Base-by-base conservation (phyloP, 192 early-diverging fungal species). In the Rhizophagus prolifer region DNA sequence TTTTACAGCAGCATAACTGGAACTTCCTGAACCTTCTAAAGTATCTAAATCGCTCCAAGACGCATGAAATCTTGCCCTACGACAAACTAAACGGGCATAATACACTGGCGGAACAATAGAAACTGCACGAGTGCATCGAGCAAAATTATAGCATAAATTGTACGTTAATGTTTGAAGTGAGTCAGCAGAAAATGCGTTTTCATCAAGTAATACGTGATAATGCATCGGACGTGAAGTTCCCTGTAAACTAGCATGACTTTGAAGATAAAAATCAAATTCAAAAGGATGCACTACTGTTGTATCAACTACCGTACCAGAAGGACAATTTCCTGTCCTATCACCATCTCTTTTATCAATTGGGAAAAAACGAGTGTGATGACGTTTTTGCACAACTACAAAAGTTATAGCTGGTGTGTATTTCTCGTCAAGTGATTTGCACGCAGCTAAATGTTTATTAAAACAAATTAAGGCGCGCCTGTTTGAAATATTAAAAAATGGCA, bases 111-210 rank as follows among this genome's bases (percentile, higher is more conserved):
- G 47, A 54, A 54, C 47, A 4, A 54, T 54, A 26, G 89, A 91
- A n/a, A 96, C 95, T 2, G 90, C 88, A 50, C 94, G 90, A 1
- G 95, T 93, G 74, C 95, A 94, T 58, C 94, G 87, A 30, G 92
- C 90, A 79, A 94, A 97, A 16, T 91, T 85, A 78, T 94, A 95
- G 82, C 95, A 96, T 41, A 96, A 83, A 3, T 90, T 82, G 81
- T 94, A 96, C 1, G 95, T 95, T 38, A 97, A 83, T 75, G 88
- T 81, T 80, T 95, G 93, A 30, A 97, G 34, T 30, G 4, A 31
- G 19, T 65, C 63, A 6, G 47, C 13, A 16, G 19, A 6, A 5
- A 54, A 54, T 21, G 16, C 3, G 4, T 54, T 54, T 54, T 54
- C 47, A 54, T 54, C 13, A 19, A 5, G 4, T 19, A 54, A 54